Percentiles rank a stretch among this genome's conserved stretches.
phyloP scores from a whole-genome alignment of 331 rosid species.

The Quercus phellos region DNA sequence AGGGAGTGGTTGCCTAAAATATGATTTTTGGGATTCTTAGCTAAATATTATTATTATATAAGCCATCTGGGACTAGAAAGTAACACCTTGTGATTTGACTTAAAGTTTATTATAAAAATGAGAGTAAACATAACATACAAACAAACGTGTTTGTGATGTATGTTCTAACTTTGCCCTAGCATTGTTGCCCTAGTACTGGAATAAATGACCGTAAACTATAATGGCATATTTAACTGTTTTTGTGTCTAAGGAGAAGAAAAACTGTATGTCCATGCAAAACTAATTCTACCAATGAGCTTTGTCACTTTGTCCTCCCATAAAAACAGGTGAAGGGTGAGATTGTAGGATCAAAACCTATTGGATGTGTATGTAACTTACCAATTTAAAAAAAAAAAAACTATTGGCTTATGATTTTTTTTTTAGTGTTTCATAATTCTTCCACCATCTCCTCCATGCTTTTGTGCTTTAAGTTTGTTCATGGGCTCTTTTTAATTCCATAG shows the following conservation, averaged over 20 bases:
- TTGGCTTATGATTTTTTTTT: neutral
- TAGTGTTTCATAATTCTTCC: neutral
- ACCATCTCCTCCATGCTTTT: conserved; percentile 2
- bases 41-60: neutral
- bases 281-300: neutral
- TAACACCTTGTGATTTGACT: neutral
- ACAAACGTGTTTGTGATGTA: neutral
- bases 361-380: too few species aligned
- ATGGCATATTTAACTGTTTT: neutral
- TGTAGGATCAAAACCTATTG: too few species aligned
- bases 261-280: neutral
- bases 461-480: conserved; percentile 10
- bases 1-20: neutral
- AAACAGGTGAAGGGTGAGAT: too few species aligned
- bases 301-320: too few species aligned
- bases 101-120: neutral
- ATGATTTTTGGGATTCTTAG: neutral
- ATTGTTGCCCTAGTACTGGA: neutral
- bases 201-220: neutral
- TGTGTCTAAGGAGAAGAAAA: neutral
- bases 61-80: neutral
- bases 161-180: neutral
- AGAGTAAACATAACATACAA: neutral
- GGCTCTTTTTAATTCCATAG: conserved; percentile 35
- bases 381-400: neutral